These are phyloP conservation scores for Conringia planisiliqua DNA, from an alignment of 345 rosid species.

Conservation along the genomic window DNA sequence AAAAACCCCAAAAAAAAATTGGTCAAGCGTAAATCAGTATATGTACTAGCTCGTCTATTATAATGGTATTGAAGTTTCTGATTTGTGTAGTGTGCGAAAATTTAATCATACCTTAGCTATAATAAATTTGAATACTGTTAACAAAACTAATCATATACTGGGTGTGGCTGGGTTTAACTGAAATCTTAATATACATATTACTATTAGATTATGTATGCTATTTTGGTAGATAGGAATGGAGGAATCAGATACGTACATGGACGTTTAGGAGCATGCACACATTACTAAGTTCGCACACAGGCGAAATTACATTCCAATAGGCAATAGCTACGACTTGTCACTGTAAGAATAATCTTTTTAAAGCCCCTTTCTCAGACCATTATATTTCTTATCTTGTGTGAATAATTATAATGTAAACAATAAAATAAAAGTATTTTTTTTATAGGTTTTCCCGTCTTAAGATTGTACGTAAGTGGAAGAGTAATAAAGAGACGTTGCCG, in stretches of 20 bases:
- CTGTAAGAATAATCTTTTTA: constrained; percentile 37
- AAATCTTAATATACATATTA: not conserved
- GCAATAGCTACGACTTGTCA: constrained; percentile 32
- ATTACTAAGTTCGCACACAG: constrained; percentile 24
- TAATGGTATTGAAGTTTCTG: too few species aligned
- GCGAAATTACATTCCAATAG: constrained; percentile 24
- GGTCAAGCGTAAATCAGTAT: not conserved
- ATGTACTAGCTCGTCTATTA: not conserved
- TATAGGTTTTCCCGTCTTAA: constrained; percentile 1
- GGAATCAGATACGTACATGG: constrained; percentile 37
- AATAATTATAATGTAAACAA: constrained; percentile 1
- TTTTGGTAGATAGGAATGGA: not conserved
- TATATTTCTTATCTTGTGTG: constrained; percentile 26
- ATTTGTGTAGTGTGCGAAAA: too few species aligned
- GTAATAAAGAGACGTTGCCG: constrained; percentile 22
- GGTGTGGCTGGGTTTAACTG: not conserved
- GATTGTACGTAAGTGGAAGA: constrained; percentile 22
- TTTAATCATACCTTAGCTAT: not conserved
- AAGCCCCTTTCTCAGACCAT: constrained; percentile 31
- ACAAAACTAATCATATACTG: not conserved
- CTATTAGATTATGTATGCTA: too few species aligned
- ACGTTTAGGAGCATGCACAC: constrained; percentile 31
- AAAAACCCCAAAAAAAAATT: not conserved
- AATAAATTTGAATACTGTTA: not conserved
- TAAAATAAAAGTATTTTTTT: not conserved